Percentiles rank a stretch among this genome's conserved stretches.
Conservation (phyloP, 78 protist species). For the Speleostelium caveatum region DNA sequence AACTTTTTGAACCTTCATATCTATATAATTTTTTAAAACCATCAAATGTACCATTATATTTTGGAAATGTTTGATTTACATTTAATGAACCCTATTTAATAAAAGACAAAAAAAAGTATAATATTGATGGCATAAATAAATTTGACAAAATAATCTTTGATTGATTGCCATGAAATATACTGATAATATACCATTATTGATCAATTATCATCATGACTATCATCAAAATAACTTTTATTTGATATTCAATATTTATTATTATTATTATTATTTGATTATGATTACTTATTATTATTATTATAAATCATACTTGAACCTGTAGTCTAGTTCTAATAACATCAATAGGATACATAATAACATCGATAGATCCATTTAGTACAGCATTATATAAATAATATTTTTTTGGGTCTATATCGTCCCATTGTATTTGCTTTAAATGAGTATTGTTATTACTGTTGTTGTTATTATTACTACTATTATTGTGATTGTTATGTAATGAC, state of each 20-base stretch:
- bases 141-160: too few relatives aligned
- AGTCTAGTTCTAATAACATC: conserved; percentile 68
- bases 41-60: conserved; percentile 53
- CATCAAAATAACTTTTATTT: neutral
- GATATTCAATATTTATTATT: neutral
- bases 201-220: neutral
- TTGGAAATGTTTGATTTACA: conserved; percentile 45
- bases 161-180: too few relatives aligned
- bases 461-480: too few relatives aligned
- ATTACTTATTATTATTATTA: neutral
- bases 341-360: conserved; percentile 50
- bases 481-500: too few relatives aligned
- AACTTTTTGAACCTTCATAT: conserved; percentile 36
- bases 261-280: neutral
- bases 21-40: conserved; percentile 41
- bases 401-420: conserved; percentile 78
- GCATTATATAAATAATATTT: conserved; percentile 56
- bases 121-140: too few relatives aligned
- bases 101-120: too few relatives aligned
- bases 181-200: neutral
- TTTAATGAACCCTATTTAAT: conserved; percentile 33
- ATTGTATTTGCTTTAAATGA: conserved; percentile 37
- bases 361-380: conserved; percentile 42
- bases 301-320: conserved; percentile 46
- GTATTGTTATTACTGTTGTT: too few relatives aligned